Conservation (phyloP, 1,139 yeast species). For the Lodderomyces theae region DNA sequence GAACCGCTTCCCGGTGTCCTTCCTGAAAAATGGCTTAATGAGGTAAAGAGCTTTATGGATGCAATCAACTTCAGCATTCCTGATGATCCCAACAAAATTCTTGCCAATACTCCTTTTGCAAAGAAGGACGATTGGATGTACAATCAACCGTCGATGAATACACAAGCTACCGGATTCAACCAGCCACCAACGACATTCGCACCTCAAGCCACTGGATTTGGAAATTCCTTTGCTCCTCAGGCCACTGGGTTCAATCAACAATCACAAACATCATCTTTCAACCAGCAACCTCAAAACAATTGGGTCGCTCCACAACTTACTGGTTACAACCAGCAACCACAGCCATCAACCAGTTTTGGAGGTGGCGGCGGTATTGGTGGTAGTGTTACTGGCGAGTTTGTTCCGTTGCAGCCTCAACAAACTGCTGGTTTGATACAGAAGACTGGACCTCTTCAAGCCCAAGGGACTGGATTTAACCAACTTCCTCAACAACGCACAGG, state of each 20-base stretch:
- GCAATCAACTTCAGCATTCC: slow-evolving; percentile 81
- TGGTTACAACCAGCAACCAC: slow-evolving; percentile 16
- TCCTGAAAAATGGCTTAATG: slow-evolving; percentile 74
- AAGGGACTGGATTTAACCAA: slow-evolving; percentile 32
- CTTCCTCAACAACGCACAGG: slow-evolving; percentile 33
- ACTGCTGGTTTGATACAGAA: slow-evolving; percentile 46
- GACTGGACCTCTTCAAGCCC: slow-evolving; percentile 34
- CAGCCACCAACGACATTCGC: slow-evolving; percentile 14
- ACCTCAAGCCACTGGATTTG: slow-evolving; percentile 18
- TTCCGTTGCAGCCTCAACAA: slow-evolving; percentile 49
- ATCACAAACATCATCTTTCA: slow-evolving; percentile 10
- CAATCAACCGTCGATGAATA: slow-evolving; percentile 17
- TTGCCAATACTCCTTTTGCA: slow-evolving; percentile 51
- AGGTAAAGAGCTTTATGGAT: slow-evolving; percentile 84
- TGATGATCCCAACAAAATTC: slow-evolving; percentile 46
- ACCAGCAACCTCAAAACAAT: slow-evolving; percentile 19
- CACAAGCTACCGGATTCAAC: slow-evolving; percentile 17
- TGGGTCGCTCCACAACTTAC: slow-evolving; percentile 20
- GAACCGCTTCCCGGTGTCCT: slow-evolving; percentile 69
- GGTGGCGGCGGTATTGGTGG: slow-evolving; percentile 44
- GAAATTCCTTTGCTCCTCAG: slow-evolving; percentile 29
- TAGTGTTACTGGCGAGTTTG: slow-evolving; percentile 39
- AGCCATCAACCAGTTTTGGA: slow-evolving; percentile 26
- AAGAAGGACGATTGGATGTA: slow-evolving; percentile 15
- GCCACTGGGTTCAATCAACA: slow-evolving; percentile 13